These are phyloP conservation scores for Penicillium olsonii DNA, from an alignment of 2,329 filamentous ascomycete genomes.

Conservation along the genomic window DNA sequence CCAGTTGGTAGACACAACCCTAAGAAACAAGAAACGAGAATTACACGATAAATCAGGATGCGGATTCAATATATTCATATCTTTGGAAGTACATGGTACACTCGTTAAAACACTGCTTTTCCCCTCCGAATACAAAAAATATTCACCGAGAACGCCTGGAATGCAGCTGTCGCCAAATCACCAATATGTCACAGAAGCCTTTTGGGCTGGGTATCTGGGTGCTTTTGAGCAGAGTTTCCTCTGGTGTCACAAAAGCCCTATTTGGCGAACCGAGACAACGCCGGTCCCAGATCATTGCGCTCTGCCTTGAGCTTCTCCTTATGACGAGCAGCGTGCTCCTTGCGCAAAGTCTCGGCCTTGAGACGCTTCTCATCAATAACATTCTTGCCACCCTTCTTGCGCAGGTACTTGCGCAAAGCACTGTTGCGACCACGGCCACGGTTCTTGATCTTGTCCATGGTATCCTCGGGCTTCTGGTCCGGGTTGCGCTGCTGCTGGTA, in stretches of 20 bases:
- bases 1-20: not conserved
- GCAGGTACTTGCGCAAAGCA: constrained; percentile 79
- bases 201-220: constrained; percentile 28
- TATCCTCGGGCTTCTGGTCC: constrained; percentile 66
- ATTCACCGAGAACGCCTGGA: constrained; percentile 26
- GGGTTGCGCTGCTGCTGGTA: constrained; percentile 75
- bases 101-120: constrained; percentile 20
- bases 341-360: constrained; percentile 79
- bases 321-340: constrained; percentile 66
- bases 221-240: constrained; percentile 7
- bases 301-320: constrained; percentile 67
- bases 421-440: constrained; percentile 86
- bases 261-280: constrained; percentile 79
- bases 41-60: not conserved
- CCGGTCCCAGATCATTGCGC: constrained; percentile 77
- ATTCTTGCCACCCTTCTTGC: constrained; percentile 91
- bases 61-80: constrained; percentile 9
- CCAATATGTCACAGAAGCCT: constrained; percentile 22
- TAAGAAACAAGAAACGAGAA: not conserved
- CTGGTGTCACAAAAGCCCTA: constrained; percentile 49
- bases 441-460: constrained; percentile 66
- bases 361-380: constrained; percentile 94
- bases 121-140: constrained; percentile 21
- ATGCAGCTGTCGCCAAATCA: constrained; percentile 25
- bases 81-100: constrained; percentile 9